Conservation (phyloP, 192 early-diverging fungal species). For the Gigaspora rosea region DNA sequence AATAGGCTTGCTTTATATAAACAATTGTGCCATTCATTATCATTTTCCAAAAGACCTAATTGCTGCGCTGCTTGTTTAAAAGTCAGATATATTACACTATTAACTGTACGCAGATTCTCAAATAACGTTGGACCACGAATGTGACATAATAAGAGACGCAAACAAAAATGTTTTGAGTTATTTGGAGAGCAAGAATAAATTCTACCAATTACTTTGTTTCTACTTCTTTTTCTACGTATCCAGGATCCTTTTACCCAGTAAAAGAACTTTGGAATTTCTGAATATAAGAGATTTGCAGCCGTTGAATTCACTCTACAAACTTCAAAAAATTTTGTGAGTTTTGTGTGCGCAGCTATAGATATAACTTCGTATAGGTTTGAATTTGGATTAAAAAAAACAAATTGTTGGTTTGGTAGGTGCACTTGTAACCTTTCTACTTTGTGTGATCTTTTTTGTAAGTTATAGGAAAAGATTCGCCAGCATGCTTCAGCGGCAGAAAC, state of each 20-base stretch:
- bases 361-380: background rate
- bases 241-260: conserved; percentile 6
- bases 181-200: too few species aligned
- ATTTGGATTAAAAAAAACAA: conserved; percentile 10
- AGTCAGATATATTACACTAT: conserved; percentile 23
- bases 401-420: conserved; percentile 29
- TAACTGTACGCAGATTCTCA: conserved; percentile 20
- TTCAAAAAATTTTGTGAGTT: conserved; percentile 26
- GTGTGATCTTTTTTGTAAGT: conserved; percentile 36
- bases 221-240: background rate
- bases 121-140: conserved; percentile 30
- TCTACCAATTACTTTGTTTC: background rate
- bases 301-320: background rate
- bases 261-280: conserved; percentile 17
- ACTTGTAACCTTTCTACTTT: conserved; percentile 30
- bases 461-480: too few species aligned
- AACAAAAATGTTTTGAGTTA: too few species aligned
- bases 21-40: conserved; percentile 24
- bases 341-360: background rate
- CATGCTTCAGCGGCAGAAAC: too few species aligned
- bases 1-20: background rate
- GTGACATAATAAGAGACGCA: conserved; percentile 20
- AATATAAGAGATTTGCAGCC: conserved; percentile 23
- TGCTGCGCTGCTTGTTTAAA: conserved; percentile 23
- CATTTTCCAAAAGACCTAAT: conserved; percentile 31